Evolutionary conservation across 2,329 filamentous ascomycete genomes (phyloP).

Genomic region (Delphinella strobiligena): DNA sequence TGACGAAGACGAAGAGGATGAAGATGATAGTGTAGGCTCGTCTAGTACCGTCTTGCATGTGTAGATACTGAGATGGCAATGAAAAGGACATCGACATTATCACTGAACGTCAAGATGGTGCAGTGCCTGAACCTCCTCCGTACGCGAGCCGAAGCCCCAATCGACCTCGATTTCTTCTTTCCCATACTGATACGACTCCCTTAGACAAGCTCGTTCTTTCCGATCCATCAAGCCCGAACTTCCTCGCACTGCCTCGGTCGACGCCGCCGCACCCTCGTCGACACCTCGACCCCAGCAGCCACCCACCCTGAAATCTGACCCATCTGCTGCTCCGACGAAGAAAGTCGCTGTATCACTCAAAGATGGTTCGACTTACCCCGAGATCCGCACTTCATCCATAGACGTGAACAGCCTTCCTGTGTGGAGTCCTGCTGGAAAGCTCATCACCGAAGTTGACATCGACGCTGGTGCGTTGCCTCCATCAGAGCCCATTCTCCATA

Average conservation of each 20-base stretch:
- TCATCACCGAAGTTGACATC: conserved; percentile 47
- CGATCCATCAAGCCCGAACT: conserved; percentile 13
- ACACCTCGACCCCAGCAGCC: conserved; percentile 23
- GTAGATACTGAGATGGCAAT: neutral
- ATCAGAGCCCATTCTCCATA: no score
- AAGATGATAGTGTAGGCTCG: conserved; percentile 14
- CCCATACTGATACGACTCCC: conserved; percentile 1
- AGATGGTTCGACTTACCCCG: conserved; percentile 52
- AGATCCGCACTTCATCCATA: conserved; percentile 61
- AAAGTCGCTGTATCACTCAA: conserved; percentile 9
- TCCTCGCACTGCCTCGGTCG: conserved; percentile 15
- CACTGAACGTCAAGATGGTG: conserved; percentile 32
- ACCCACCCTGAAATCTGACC: conserved; percentile 12
- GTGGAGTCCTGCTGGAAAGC: conserved; percentile 56
- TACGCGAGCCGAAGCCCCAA: conserved; percentile 9
- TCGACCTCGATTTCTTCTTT: neutral
- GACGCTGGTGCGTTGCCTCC: conserved; percentile 25
- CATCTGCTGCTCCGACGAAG: conserved; percentile 8
- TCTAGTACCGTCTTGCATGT: no score
- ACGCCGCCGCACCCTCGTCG: conserved; percentile 13
- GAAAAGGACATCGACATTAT: conserved; percentile 42
- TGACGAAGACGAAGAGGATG: conserved; percentile 27
- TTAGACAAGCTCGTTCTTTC: conserved; percentile 11
- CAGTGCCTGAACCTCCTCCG: conserved; percentile 24
- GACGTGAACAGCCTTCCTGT: conserved; percentile 74